These are phyloP conservation scores for Dacryopinax primogenitus DNA, from an alignment of 768 basidiomycete species.

Conservation along the genomic window DNA sequence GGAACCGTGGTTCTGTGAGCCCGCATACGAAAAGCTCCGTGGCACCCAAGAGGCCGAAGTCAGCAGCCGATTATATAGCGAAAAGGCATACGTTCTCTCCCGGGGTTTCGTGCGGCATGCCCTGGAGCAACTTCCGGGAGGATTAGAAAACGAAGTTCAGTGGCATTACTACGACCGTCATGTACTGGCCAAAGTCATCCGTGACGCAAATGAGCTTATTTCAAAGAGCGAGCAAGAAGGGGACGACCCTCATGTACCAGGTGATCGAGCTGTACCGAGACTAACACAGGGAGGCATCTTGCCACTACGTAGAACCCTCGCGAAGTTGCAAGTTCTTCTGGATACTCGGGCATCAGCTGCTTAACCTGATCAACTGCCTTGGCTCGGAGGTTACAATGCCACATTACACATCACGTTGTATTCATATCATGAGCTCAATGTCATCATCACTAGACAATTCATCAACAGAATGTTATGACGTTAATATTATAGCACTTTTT, in stretches of 20 bases:
- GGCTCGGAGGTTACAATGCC: no score
- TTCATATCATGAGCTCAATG: background rate
- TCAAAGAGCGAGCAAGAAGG: conserved; percentile 44
- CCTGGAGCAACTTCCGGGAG: conserved; percentile 60
- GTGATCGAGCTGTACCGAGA: conserved; percentile 52
- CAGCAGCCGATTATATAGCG: conserved; percentile 84
- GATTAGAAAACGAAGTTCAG: conserved; percentile 56
- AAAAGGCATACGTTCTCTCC: conserved; percentile 85
- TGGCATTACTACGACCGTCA: conserved; percentile 57
- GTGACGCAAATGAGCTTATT: conserved; percentile 49
- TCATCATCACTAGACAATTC: background rate
- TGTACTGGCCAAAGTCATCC: conserved; percentile 55
- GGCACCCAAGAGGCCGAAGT: conserved; percentile 82
- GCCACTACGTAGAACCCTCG: conserved; percentile 59
- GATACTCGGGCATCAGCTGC: conserved; percentile 5
- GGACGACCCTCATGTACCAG: conserved; percentile 22
- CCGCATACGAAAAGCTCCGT: conserved; percentile 81
- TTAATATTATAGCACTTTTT: no score
- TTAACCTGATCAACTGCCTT: background rate
- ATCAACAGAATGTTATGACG: no score
- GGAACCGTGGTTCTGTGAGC: conserved; percentile 90
- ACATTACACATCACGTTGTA: no score
- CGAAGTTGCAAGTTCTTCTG: conserved; percentile 39
- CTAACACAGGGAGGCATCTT: conserved; percentile 70
- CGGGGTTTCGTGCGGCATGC: conserved; percentile 83